A percentile compares a stretch with the other conserved stretches of the same genome.
Evolutionary conservation across 2,329 filamentous ascomycete species (phyloP).

Genomic region (Fusarium compactum): DNA sequence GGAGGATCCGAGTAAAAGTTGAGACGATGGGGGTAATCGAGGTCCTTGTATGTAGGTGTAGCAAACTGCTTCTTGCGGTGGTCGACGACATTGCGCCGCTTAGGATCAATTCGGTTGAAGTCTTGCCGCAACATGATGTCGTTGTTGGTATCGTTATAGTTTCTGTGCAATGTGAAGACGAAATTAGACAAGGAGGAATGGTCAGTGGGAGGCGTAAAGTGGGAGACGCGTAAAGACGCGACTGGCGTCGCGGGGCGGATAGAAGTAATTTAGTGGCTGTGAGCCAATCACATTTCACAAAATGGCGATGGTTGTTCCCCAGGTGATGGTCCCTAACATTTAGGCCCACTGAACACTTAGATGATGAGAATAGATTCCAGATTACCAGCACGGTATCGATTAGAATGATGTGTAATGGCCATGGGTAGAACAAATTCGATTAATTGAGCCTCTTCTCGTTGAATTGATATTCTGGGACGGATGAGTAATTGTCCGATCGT

Average conservation of each 20-base stretch:
- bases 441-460: neutral
- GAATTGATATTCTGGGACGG: neutral
- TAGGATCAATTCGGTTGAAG: slow-evolving; percentile 70
- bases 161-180: slow-evolving; percentile 14
- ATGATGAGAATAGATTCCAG: neutral
- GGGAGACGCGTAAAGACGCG: slow-evolving; percentile 54
- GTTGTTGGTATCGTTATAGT: slow-evolving; percentile 6
- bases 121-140: slow-evolving; percentile 63
- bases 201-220: slow-evolving; percentile 23
- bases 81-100: slow-evolving; percentile 81
- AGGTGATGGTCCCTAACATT: slow-evolving; percentile 5
- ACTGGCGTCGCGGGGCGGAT: slow-evolving; percentile 40
- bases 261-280: slow-evolving; percentile 39
- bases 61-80: slow-evolving; percentile 90
- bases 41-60: slow-evolving; percentile 78
- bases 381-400: neutral
- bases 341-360: neutral
- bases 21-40: slow-evolving; percentile 84
- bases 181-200: slow-evolving; percentile 30
- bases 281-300: slow-evolving; percentile 31
- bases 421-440: neutral
- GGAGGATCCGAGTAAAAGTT: slow-evolving; percentile 93
- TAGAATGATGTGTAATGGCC: neutral
- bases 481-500: neutral
- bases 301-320: slow-evolving; percentile 5